Evolutionary conservation across 208 protist species (phyloP), one percentile per base, ranked within the genome.

Genomic region (Crithidia bombi): DNA sequence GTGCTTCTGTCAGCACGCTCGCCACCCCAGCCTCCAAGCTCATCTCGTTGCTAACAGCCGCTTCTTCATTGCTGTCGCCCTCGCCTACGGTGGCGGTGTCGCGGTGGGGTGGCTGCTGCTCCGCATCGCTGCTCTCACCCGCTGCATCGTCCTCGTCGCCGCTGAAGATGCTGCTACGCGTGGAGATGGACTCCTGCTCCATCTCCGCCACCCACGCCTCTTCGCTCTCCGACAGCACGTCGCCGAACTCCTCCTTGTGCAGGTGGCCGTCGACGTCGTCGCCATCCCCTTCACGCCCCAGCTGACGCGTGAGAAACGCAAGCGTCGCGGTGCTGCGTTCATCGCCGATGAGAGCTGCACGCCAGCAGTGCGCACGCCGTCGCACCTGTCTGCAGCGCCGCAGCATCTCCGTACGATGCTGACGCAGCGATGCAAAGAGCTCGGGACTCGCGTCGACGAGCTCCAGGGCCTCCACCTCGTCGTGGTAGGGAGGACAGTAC

Each of bases 401-500:
- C 59, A 86, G 78, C 77, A 73, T 79, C n/a, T 38, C 62, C 47
- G 2, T 39, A 5, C 72, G 73, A 59, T 83, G 73, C 28, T 5
- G 7, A 19, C 49, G 44, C 52, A 83, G 57, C 10, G 23, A 4
- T 3, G 46, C 57, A 23, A 79, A 80, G 12, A 69, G 38, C 19
- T 55, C 43, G 32, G 55, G 55, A 25, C 30, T 49, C 9, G 56
- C 36, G 55, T 80, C 78, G 3, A 39, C 52, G 26, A 82, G 59
- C 44, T 26, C 33, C 57, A 82, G 56, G 3, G 69, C 50, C 5
- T 54, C 69, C n/a, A 81, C 79, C 12, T 79, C 79, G 52, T 38
- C 67, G 59, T 76, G 43, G 73, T 95, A 95, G 23, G 85, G 82
- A 12, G 90, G 90, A 49, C 90, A 95, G 72, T 95, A 95, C 25